phyloP scores from a whole-genome alignment of 78 protist genomes.

The Dictyostelium intermedium region DNA sequence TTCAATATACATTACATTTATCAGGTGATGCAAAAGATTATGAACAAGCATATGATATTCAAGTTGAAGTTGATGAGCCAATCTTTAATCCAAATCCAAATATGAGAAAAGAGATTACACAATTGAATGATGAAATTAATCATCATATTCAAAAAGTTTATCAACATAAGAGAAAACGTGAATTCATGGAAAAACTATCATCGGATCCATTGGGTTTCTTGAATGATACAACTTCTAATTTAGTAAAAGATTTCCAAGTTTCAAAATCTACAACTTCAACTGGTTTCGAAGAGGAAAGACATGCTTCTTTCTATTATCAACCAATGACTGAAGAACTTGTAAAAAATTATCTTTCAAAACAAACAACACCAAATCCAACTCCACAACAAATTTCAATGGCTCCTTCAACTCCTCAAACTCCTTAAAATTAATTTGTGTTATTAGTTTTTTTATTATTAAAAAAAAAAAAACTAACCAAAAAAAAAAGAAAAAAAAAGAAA shows the following conservation, averaged over 20 bases:
- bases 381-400: conserved; percentile 43
- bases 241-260: conserved; percentile 49
- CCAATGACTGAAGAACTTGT: conserved; percentile 68
- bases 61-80: conserved; percentile 64
- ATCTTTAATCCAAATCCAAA: neutral
- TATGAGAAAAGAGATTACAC: conserved; percentile 6
- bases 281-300: conserved; percentile 78
- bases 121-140: conserved; percentile 60
- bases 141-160: conserved; percentile 22
- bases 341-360: conserved; percentile 19
- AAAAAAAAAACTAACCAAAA: too few relatives aligned
- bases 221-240: neutral
- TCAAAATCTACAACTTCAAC: conserved; percentile 38
- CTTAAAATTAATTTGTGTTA: neutral
- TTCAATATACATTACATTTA: conserved; percentile 33
- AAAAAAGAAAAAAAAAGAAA: neutral
- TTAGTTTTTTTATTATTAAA: too few relatives aligned
- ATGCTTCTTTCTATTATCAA: conserved; percentile 63
- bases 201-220: conserved; percentile 51
- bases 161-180: conserved; percentile 52
- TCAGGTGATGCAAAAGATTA: conserved; percentile 62
- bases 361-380: conserved; percentile 27
- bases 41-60: conserved; percentile 71
- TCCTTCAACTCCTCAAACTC: conserved; percentile 75
- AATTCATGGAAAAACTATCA: conserved; percentile 47